phyloP scores from a whole-genome alignment of 192 early-diverging fungal genomes.

The Rhizophagus sp. region DNA sequence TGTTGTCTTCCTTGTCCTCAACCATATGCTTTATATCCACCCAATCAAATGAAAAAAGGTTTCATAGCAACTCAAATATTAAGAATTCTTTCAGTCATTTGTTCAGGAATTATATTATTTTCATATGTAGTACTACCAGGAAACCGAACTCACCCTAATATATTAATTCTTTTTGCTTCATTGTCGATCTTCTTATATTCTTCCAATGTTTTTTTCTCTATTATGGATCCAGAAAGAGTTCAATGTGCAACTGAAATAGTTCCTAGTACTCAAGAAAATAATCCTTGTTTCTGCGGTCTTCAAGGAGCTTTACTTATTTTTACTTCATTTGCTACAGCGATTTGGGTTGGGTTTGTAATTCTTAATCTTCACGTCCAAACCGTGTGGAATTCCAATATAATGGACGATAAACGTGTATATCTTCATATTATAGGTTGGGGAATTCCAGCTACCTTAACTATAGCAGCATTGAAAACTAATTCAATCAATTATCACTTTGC shows the following conservation, averaged over 20 bases:
- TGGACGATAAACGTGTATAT: slow-evolving; percentile 43
- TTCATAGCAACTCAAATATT: slow-evolving; percentile 47
- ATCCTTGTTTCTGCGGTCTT: slow-evolving; percentile 41
- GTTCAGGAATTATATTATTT: slow-evolving; percentile 45
- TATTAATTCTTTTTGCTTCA: slow-evolving; percentile 49
- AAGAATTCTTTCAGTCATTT: slow-evolving; percentile 43
- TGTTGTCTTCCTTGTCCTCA: slow-evolving; percentile 59
- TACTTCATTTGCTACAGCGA: slow-evolving; percentile 40
- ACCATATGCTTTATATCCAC: slow-evolving; percentile 47
- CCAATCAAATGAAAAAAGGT: slow-evolving; percentile 39
- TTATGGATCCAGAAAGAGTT: slow-evolving; percentile 43
- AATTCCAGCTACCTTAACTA: slow-evolving; percentile 38
- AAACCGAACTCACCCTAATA: slow-evolving; percentile 49
- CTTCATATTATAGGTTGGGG: slow-evolving; percentile 54
- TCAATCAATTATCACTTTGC: slow-evolving; percentile 52
- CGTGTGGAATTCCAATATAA: slow-evolving; percentile 56
- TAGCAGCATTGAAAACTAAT: slow-evolving; percentile 39
- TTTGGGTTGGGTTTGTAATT: slow-evolving; percentile 53
- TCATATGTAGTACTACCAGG: slow-evolving; percentile 49
- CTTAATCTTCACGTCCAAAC: slow-evolving; percentile 54
- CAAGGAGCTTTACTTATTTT: slow-evolving; percentile 56
- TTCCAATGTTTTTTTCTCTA: slow-evolving; percentile 46
- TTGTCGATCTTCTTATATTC: slow-evolving; percentile 53
- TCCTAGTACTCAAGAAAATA: slow-evolving; percentile 49
- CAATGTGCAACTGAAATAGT: slow-evolving; percentile 44